Base-by-base conservation (phyloP, 352 stramenopile species). In the Phytophthora citricola region DNA sequence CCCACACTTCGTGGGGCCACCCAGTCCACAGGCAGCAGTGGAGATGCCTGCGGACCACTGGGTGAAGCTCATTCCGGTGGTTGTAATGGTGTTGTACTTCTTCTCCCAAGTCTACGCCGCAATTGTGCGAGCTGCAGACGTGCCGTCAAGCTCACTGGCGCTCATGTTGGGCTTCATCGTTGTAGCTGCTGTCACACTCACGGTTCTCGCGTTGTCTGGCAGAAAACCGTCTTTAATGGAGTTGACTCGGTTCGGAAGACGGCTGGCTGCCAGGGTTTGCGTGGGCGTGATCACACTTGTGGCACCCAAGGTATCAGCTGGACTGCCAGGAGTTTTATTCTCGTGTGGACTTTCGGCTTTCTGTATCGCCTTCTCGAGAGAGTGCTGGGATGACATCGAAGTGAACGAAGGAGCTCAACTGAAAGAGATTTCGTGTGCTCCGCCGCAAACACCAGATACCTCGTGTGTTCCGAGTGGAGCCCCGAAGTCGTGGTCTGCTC, bases 321-420 rank as follows among this genome's bases (percentile, higher is more conserved):
- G 79, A 9, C 58, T 74, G 20, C 51, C 69, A 6, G 75, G 80
- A 1, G 71, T 91, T 22, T 14, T 77, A 2, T 92, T 93, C 44
- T 91, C 82, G 0, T 79, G 65, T 41, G 70, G 73, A 5, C 58
- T 92, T 9, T 92, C 83, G 20, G 82, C 75, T 58, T 93, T 93
- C 60, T 91, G 79, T 48, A 72, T 86, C 27, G 81, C 69, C 7
- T 75, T 93, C 41, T 93, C 85, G 3, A 65, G 70, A 5, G 85
- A 93, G 38, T 90, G 85, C 58, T 93, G 85, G 85, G 72, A 91
- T 58, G 81, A 90, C 61, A 86, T 91, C 22, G 77, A 93, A 63
- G 48, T 57, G 26, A 71, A 50, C 8, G 71, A 76, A 44, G 66
- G 46, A 65, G 43, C 5, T 49, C 58, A 66, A 63, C 43, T 50